A percentile compares a stretch with the other conserved stretches of the same genome.
Evolutionary conservation across 176 grass and related monocot genomes (phyloP).

Genomic region (Musa beccarii): DNA sequence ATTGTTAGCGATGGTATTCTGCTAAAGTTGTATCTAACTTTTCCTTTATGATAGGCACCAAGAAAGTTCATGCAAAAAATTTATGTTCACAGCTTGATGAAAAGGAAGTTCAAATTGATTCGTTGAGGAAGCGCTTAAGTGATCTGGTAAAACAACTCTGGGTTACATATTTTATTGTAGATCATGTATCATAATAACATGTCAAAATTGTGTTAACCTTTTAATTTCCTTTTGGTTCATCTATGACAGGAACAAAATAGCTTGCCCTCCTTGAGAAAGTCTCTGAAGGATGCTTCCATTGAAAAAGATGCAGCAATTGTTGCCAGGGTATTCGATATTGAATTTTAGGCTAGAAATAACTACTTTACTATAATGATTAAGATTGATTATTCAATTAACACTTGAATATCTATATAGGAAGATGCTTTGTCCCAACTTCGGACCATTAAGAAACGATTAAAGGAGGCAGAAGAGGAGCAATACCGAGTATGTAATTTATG

Average conservation of each 20-base stretch:
- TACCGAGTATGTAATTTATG: conserved; percentile 56
- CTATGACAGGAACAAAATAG: conserved; percentile 51
- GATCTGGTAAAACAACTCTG: conserved; percentile 44
- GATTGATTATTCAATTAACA: neutral
- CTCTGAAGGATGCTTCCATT: conserved; percentile 58
- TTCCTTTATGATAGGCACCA: neutral
- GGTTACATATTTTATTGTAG: neutral
- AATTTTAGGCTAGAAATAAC: conserved; percentile 4
- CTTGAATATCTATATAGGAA: conserved; percentile 47
- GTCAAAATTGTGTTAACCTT: neutral
- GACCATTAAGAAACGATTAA: conserved; percentile 75
- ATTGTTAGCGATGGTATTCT: conserved; percentile 52
- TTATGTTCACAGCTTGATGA: conserved; percentile 42
- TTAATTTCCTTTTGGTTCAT: conserved; percentile 1
- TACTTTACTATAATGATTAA: conserved; percentile 7
- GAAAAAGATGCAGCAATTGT: conserved; percentile 88
- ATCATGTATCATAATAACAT: neutral
- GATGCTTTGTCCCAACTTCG: conserved; percentile 84
- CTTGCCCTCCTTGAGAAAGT: conserved; percentile 51
- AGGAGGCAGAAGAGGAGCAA: conserved; percentile 97
- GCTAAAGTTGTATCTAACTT: neutral
- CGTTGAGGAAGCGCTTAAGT: conserved; percentile 53
- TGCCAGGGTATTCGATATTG: conserved; percentile 46
- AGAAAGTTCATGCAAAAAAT: neutral
- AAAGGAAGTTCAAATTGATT: conserved; percentile 71